Conservation (phyloP, 345 rosid species). For the Syzygium oleosum region DNA sequence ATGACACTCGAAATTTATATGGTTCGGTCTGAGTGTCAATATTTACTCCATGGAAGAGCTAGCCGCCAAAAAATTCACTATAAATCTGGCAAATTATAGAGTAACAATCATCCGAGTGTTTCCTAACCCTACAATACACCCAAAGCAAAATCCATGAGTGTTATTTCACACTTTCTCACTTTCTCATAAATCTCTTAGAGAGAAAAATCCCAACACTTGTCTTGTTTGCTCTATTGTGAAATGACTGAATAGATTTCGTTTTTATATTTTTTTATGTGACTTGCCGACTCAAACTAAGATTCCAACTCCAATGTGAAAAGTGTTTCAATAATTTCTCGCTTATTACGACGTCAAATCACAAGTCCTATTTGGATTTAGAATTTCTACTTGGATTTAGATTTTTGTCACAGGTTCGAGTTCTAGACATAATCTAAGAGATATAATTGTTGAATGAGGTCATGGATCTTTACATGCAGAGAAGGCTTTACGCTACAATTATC, state of each 20-base stretch:
- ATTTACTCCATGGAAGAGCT: not conserved
- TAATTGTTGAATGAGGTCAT: not conserved
- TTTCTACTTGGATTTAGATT: not conserved
- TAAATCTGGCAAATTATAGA: not conserved
- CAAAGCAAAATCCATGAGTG: not conserved
- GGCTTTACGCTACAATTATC: not conserved
- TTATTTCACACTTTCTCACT: not conserved
- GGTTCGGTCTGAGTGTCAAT: fast-evolving
- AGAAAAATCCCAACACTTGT: not conserved
- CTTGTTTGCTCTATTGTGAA: not conserved
- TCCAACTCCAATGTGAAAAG: not conserved
- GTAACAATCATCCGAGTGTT: not conserved
- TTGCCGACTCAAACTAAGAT: not conserved
- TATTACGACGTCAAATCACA: not conserved
- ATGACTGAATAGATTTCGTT: not conserved
- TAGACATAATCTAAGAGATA: not conserved
- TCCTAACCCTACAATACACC: not conserved
- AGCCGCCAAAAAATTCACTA: not conserved
- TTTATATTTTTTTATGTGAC: not conserved
- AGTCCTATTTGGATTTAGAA: not conserved
- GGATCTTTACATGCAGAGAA: not conserved
- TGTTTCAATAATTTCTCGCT: not conserved
- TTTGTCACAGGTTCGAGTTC: not conserved
- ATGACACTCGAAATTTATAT: not conserved
- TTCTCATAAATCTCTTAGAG: not conserved